A percentile compares a stretch with the other conserved stretches of the same genome.
Conservation (phyloP, 352 stramenopile genomes). For the Phytopythium oedochilum region DNA sequence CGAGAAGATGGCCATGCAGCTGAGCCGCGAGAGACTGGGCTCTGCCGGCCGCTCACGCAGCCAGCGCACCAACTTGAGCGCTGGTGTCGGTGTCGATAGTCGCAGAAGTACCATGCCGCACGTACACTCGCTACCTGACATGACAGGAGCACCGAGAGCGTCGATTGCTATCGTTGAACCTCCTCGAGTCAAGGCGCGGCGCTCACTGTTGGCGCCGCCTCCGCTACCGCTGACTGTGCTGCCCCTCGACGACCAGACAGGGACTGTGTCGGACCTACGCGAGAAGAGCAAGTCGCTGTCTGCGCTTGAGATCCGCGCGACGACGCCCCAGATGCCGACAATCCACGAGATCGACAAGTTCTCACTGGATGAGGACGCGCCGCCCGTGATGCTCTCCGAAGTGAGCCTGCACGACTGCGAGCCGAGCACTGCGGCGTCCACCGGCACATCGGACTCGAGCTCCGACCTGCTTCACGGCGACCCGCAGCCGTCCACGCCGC, state of each 20-base stretch:
- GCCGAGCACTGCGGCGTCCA: constrained; percentile 4
- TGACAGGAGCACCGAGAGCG: not conserved
- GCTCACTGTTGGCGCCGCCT: not conserved
- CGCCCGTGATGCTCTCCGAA: constrained; percentile 6
- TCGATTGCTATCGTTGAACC: not conserved
- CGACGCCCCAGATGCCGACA: constrained; percentile 3
- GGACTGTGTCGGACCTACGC: not conserved
- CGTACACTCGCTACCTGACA: not conserved
- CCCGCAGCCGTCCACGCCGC: not conserved
- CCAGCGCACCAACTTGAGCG: not conserved
- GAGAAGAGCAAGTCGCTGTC: constrained; percentile 12
- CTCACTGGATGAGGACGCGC: not conserved
- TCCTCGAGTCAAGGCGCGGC: not conserved
- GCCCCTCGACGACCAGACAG: not conserved
- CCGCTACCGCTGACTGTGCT: constrained; percentile 2
- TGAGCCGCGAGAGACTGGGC: constrained; percentile 7
- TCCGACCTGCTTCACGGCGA: constrained; percentile 6
- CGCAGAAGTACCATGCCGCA: constrained; percentile 1
- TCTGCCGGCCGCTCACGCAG: not conserved
- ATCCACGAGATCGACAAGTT: constrained; percentile 6
- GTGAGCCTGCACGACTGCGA: constrained; percentile 15
- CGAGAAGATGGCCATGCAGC: constrained; percentile 26
- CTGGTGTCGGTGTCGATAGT: not conserved
- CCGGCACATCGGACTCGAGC: constrained; percentile 5
- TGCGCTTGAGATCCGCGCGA: constrained; percentile 8